Conservation (phyloP, 148 eudicot genomes). For the Pouteria glomerata region DNA sequence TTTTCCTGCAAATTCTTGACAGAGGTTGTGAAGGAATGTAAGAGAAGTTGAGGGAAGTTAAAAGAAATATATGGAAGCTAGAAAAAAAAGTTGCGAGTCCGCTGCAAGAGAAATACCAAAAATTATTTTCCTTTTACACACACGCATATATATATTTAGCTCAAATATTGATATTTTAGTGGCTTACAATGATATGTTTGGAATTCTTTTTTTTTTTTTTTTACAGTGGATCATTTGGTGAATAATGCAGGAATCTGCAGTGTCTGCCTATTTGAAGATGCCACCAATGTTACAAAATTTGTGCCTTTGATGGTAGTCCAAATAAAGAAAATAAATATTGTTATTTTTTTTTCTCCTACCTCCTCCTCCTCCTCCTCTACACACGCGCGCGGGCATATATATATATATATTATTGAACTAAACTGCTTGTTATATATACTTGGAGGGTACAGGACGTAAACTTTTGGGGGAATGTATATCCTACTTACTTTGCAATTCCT, state of each 20-base stretch:
- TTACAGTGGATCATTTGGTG: conserved; percentile 20
- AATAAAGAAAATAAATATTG: background rate
- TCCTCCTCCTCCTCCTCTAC: too few species aligned
- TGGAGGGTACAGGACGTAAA: conserved; percentile 14
- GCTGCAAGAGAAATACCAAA: too few species aligned
- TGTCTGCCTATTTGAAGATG: background rate
- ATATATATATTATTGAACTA: too few species aligned
- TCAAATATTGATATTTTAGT: too few species aligned
- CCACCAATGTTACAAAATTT: conserved; percentile 10
- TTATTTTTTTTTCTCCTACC: background rate
- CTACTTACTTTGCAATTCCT: conserved; percentile 22
- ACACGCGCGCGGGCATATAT: background rate
- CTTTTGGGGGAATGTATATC: conserved; percentile 21
- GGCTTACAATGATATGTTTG: background rate
- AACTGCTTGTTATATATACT: background rate
- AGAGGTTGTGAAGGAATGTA: too few species aligned
- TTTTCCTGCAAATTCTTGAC: too few species aligned
- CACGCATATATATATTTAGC: too few species aligned
- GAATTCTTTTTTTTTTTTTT: too few species aligned
- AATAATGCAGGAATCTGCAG: conserved; percentile 14
- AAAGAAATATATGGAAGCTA: too few species aligned
- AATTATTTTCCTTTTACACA: too few species aligned
- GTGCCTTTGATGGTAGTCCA: conserved; percentile 10
- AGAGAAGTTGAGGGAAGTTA: too few species aligned
- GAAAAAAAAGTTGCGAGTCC: too few species aligned